A percentile compares a stretch with the other conserved stretches of the same genome.
Conservation (phyloP, 2,329 filamentous ascomycete genomes). For the Laburnicola sp. region DNA sequence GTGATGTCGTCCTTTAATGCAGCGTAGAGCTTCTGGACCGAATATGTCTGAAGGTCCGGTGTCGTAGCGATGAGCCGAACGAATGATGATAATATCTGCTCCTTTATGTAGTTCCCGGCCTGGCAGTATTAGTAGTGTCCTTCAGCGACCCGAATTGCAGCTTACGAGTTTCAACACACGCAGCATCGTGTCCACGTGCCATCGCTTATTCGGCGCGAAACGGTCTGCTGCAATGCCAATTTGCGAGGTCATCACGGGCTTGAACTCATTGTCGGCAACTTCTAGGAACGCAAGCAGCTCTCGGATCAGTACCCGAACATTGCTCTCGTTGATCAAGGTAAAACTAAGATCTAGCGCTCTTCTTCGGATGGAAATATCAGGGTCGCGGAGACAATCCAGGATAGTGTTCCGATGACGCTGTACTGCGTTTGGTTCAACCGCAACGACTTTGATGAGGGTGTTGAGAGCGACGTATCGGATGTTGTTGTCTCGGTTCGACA, state of each 20-base stretch:
- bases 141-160: background rate
- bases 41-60: constrained; percentile 92
- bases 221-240: constrained; percentile 96
- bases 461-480: constrained; percentile 98
- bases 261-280: constrained; percentile 97
- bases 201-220: constrained; percentile 94
- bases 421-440: constrained; percentile 95
- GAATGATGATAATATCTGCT: constrained; percentile 96
- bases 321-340: constrained; percentile 95
- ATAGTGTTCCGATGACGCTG: constrained; percentile 98
- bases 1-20: constrained; percentile 95
- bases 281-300: constrained; percentile 95
- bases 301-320: constrained; percentile 88
- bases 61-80: constrained; percentile 94
- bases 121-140: constrained; percentile 23
- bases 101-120: constrained; percentile 95
- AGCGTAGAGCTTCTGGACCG: constrained; percentile 90
- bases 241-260: constrained; percentile 96
- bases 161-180: constrained; percentile 76
- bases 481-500: constrained; percentile 99
- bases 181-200: constrained; percentile 98
- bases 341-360: constrained; percentile 97
- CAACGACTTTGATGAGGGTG: constrained; percentile 96
- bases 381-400: constrained; percentile 90
- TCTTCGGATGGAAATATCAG: constrained; percentile 95